Base-by-base conservation (phyloP, 306 rosid genomes). In the Phaseolus lunatus region DNA sequence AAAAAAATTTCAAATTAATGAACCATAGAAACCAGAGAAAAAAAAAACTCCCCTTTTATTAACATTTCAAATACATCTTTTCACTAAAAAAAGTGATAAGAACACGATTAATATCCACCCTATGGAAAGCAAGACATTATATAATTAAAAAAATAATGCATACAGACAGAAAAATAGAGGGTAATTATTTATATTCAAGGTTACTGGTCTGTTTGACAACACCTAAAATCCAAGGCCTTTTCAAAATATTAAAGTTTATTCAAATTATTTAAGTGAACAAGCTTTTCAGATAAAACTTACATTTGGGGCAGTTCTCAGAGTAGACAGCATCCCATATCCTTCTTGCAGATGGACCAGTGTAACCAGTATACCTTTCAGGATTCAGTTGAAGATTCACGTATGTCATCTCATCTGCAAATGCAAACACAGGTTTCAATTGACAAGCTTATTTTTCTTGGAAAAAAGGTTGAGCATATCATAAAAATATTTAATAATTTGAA, bases 321-420 rank as follows among this genome's bases (percentile, higher is more conserved):
- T 95, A 95, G 72, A 90, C 63, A 72, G 96, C 92, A 79, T 92
- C 97, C 98, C 98, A 90, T 78, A 95, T 92, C 84, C 99, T 90
- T 82, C 94, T 86, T 61, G 99, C 97, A 76, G 97, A 95, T 78
- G 96, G 94, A 67, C 97, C 99, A 65, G 85, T 81, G 81, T 86
- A 95, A 78, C 99, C 99, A 3, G 99, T 95, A 83, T 87, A 95
- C 75, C 99, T 85, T 88, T 92, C 97, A 65, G 97, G 99, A 87
- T 92, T 95, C 52, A 92, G 82, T 82, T 83, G 97, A 76, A 92
- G 99, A 79, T 95, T 95, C 73, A 95, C 97, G 79, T 95, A 91
- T 18, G 97, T 95, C 99, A 95, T 86, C 84, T 92, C 99, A 76
- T 85, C 99, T 93, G 88, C 68, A 83, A 66, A 84, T 63, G 12